Evolutionary conservation across 23 red algal genomes (phyloP), one percentile per base, ranked within the genome.

Genomic region (Pyropia yezoensis): DNA sequence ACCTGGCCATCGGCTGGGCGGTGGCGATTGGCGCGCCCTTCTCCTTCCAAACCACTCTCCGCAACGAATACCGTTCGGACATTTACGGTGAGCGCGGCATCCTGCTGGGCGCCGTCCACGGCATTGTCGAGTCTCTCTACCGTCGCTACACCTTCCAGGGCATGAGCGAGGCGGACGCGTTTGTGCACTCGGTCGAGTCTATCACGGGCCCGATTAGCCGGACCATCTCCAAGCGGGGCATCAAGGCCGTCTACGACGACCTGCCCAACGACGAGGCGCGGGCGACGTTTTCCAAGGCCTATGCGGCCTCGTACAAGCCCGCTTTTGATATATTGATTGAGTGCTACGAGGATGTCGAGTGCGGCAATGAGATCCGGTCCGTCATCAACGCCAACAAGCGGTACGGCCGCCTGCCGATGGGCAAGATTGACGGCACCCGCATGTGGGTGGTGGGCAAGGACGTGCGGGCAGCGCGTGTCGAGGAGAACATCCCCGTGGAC

Each of bases 31-130:
- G 92, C 29, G 76, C 83, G 34, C 78, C 84, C 9, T 96, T 96
- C 67, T 69, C 66, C 45, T 96, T 96, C 75, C 83, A 86, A 21
- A 88, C 92, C 45, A 89, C 92, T 2, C 73, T 89, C 26, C 72
- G 84, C 68, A 89, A 96, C 59, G 92, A 96, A 61, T 96, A 89
- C 52, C 85, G 84, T 15, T 96, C 92, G 7, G 92, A 89, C 74
- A 96, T 96, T 21, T 96, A 90, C 75, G 84, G 92, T 11, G 92
- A 90, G 73, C 84, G 92, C 17, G 86, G 92, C 72, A 96, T 96
- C 62, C 61, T 96, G 22, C 34, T 96, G 19, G 92, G 84, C 25
- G 92, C 92, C 11, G 87, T 96, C 52, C 92, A 89, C 76, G 92
- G 84, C 24, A 80, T 96, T 27, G 86, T 88, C 3, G 92, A 96